Conservation (phyloP, 2,329 filamentous ascomycete species). For the Aspergillus arachidicola region DNA sequence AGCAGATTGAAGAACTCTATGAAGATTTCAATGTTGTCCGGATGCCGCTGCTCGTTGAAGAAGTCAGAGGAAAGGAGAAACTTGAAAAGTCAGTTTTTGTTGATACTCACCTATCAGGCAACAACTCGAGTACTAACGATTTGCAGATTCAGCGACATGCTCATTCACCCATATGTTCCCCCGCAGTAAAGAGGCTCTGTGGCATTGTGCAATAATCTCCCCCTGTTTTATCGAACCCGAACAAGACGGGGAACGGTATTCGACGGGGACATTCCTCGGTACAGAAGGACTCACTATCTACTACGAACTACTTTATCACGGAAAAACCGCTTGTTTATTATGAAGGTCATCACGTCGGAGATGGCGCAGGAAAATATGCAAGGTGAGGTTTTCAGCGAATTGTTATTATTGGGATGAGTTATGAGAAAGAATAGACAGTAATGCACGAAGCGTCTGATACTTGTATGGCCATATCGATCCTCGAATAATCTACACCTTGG, state of each 20-base stretch:
- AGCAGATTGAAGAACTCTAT: slow-evolving; percentile 98
- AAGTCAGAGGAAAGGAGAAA: slow-evolving; percentile 92
- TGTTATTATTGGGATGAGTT: slow-evolving; percentile 33
- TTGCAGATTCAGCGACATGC: slow-evolving; percentile 52
- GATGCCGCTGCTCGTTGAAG: slow-evolving; percentile 94
- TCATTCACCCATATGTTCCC: slow-evolving; percentile 51
- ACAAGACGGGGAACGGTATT: slow-evolving; percentile 47
- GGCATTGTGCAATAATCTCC: slow-evolving; percentile 20
- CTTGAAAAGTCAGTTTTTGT: slow-evolving; percentile 70
- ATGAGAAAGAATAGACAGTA: slow-evolving; percentile 45
- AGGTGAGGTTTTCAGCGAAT: slow-evolving; percentile 25
- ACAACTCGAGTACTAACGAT: slow-evolving; percentile 18
- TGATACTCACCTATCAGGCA: slow-evolving; percentile 2
- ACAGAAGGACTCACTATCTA: slow-evolving; percentile 57
- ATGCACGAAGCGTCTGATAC: slow-evolving; percentile 27
- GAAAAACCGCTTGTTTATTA: slow-evolving; percentile 49
- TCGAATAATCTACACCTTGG: background rate
- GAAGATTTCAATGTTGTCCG: slow-evolving; percentile 99
- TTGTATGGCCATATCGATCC: slow-evolving; percentile 10
- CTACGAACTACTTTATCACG: slow-evolving; percentile 48
- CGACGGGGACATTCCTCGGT: slow-evolving; percentile 49
- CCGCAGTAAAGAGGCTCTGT: slow-evolving; percentile 37
- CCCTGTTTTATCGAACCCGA: slow-evolving; percentile 49
- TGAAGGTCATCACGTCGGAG: slow-evolving; percentile 55
- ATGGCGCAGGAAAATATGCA: slow-evolving; percentile 55